A percentile compares a stretch with the other conserved stretches of the same genome.
phyloP scores from a whole-genome alignment of 768 basidiomycete genomes.

The Fomitopsis serialis region DNA sequence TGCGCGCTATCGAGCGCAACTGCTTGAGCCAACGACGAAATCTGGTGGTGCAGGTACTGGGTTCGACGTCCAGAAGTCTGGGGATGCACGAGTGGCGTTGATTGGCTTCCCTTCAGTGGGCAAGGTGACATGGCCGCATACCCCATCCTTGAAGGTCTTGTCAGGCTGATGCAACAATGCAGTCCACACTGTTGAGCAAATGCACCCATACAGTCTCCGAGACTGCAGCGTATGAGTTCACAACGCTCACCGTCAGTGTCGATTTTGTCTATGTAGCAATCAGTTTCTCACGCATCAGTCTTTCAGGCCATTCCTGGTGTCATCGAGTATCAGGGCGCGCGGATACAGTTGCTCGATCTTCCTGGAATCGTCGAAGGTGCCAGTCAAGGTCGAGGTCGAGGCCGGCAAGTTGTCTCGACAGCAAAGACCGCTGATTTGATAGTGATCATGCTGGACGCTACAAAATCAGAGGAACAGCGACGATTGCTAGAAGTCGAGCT shows the following conservation, averaged over 20 bases:
- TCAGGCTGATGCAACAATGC: background rate
- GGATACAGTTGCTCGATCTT: conserved; percentile 91
- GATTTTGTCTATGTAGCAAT: background rate
- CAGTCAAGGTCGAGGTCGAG: conserved; percentile 86
- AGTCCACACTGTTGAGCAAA: conserved; percentile 91
- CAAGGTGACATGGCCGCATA: conserved; percentile 41
- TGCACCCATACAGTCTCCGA: conserved; percentile 88
- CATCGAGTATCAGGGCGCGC: conserved; percentile 89
- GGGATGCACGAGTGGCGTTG: conserved; percentile 86
- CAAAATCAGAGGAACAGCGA: conserved; percentile 89
- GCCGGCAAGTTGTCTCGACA: conserved; percentile 91
- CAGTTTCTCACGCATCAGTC: background rate
- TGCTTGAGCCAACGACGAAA: conserved; percentile 88
- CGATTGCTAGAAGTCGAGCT: conserved; percentile 86
- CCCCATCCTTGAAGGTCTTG: background rate
- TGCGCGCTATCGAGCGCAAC: conserved; percentile 89
- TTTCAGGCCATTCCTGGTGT: conserved; percentile 92
- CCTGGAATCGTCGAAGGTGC: conserved; percentile 96
- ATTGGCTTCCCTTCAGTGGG: conserved; percentile 98
- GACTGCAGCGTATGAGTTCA: conserved; percentile 93
- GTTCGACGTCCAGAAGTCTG: conserved; percentile 84
- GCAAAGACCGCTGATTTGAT: conserved; percentile 66
- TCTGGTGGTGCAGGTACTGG: conserved; percentile 76
- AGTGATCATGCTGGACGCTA: conserved; percentile 88
- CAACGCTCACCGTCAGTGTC: conserved; percentile 70